A percentile compares a stretch with the other conserved stretches of the same genome.
These are phyloP conservation scores for Simplicillium sp. DNA, from an alignment of 2,329 filamentous ascomycete species.

Conservation along the genomic window DNA sequence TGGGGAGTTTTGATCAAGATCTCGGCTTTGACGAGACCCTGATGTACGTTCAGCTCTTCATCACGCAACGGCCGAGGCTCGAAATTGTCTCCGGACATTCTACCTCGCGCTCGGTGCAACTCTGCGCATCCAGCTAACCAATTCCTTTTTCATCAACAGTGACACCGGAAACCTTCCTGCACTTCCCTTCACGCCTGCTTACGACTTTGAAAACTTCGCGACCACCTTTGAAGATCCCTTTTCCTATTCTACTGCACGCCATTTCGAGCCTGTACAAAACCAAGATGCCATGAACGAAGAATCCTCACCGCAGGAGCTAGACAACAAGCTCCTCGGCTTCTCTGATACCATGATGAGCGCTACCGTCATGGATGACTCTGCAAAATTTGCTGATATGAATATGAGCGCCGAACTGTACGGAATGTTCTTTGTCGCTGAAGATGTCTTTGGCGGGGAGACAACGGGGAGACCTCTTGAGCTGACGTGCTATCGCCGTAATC, in stretches of 20 bases:
- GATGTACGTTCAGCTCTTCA: constrained; percentile 31
- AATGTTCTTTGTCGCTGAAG: constrained; percentile 84
- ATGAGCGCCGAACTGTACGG: constrained; percentile 72
- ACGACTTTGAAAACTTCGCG: constrained; percentile 52
- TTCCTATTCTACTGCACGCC: constrained; percentile 38
- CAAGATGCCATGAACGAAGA: constrained; percentile 34
- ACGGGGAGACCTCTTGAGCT: constrained; percentile 61
- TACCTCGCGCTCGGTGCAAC: not conserved
- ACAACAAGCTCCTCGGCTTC: constrained; percentile 68
- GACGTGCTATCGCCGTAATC: constrained; percentile 88
- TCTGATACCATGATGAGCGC: constrained; percentile 51
- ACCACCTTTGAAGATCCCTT: constrained; percentile 59
- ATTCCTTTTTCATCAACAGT: constrained; percentile 10
- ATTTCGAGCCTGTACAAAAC: constrained; percentile 34
- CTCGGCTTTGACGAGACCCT: constrained; percentile 47
- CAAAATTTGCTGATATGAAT: constrained; percentile 51
- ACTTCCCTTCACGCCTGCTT: constrained; percentile 47
- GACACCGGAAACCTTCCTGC: constrained; percentile 23
- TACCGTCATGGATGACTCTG: constrained; percentile 56
- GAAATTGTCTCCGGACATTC: not conserved
- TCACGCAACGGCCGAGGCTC: not conserved
- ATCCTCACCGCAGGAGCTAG: constrained; percentile 45
- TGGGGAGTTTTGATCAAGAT: constrained; percentile 43
- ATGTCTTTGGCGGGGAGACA: constrained; percentile 58
- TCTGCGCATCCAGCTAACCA: not conserved